phyloP scores from a whole-genome alignment of 2,329 filamentous ascomycete species.

The Penicillium sp. region DNA sequence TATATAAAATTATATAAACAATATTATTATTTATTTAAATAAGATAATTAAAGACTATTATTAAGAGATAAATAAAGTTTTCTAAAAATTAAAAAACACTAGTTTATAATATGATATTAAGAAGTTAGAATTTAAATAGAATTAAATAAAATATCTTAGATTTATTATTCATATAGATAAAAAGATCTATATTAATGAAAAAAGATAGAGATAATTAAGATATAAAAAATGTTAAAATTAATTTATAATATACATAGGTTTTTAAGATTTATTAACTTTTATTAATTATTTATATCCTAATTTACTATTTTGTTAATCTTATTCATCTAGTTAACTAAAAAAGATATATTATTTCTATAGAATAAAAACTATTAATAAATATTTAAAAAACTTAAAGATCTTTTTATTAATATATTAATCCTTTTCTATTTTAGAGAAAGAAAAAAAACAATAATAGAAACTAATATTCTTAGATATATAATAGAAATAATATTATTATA shows the following conservation, averaged over 20 bases:
- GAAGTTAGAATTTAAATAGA: neutral
- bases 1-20: conserved; percentile 1
- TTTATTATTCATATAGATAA: neutral
- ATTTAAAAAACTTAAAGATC: conserved; percentile 2
- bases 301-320: neutral
- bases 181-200: neutral
- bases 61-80: neutral
- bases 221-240: conserved; percentile 2
- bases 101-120: conserved; percentile 1
- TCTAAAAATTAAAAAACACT: neutral
- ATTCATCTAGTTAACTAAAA: conserved; percentile 3
- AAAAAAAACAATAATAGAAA: neutral
- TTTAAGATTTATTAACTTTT: conserved; percentile 3
- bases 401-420: neutral
- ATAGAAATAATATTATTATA: neutral
- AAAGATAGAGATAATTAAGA: conserved; percentile 6
- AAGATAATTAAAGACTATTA: neutral
- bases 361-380: neutral
- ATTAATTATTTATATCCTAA: conserved; percentile 3
- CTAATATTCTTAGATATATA: neutral
- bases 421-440: conserved; percentile 2
- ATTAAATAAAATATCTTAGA: conserved; percentile 2
- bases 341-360: conserved; percentile 1
- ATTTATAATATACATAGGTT: conserved; percentile 4
- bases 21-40: conserved; percentile 11